These are phyloP conservation scores for Dactylellina sp. DNA, from an alignment of 2,329 filamentous ascomycete genomes.

Conservation along the genomic window DNA sequence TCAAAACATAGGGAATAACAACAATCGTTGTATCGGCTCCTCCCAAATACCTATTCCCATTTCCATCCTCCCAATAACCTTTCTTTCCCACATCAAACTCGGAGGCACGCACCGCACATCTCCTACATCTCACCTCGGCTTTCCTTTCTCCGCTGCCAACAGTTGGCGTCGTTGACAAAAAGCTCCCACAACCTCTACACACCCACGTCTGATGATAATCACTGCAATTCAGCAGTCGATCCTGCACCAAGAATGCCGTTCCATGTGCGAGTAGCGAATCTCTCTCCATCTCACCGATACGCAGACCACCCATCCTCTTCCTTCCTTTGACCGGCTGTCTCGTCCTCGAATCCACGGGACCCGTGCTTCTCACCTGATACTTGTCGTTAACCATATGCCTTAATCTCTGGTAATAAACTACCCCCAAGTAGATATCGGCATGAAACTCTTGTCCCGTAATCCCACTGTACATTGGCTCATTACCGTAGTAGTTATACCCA, in stretches of 20 bases:
- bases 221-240: conserved; percentile 95
- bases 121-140: conserved; percentile 80
- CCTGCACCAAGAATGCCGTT: conserved; percentile 92
- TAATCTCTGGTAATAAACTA: conserved; percentile 97
- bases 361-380: conserved; percentile 96
- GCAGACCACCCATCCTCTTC: conserved; percentile 96
- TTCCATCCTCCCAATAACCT: conserved; percentile 86
- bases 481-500: conserved; percentile 97
- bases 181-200: conserved; percentile 88
- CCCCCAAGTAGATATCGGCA: conserved; percentile 94
- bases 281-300: conserved; percentile 99
- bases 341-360: conserved; percentile 87
- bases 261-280: conserved; percentile 95
- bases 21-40: conserved; percentile 92
- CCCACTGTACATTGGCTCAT: conserved; percentile 98
- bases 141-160: conserved; percentile 74
- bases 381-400: conserved; percentile 99
- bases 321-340: conserved; percentile 94
- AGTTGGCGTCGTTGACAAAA: conserved; percentile 86
- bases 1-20: conserved; percentile 90
- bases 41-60: conserved; percentile 84
- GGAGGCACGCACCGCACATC: conserved; percentile 76
- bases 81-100: conserved; percentile 76
- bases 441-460: conserved; percentile 94
- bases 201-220: conserved; percentile 92